A percentile compares a stretch with the other conserved stretches of the same genome.
These are phyloP conservation scores for Sanghuangporus sanghuang DNA, from an alignment of 1,284 basidiomycete species.

Conservation along the genomic window DNA sequence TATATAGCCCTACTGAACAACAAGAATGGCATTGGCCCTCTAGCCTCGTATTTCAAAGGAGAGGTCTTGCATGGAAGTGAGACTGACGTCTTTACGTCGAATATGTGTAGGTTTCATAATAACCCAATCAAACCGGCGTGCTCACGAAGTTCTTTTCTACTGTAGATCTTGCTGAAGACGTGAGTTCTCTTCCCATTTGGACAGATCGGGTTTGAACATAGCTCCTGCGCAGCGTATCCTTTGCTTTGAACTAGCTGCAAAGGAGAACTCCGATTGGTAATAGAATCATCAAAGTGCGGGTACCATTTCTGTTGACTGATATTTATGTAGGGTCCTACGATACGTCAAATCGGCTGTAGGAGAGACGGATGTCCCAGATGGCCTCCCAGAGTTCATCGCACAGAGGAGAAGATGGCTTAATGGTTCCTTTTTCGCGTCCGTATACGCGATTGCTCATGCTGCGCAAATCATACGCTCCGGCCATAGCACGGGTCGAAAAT, in stretches of 20 bases:
- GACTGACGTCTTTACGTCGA: constrained; percentile 93
- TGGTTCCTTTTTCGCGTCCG: constrained; percentile 93
- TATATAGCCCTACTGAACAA: constrained; percentile 92
- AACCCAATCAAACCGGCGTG: constrained; percentile 7
- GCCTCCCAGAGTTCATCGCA: constrained; percentile 90
- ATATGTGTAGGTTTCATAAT: constrained; percentile 64
- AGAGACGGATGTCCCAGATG: constrained; percentile 96
- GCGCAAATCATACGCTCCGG: constrained; percentile 83
- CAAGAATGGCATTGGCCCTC: constrained; percentile 77
- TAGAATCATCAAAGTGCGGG: constrained; percentile 1
- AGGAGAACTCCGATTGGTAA: constrained; percentile 81
- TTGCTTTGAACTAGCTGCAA: constrained; percentile 96
- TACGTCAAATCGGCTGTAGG: constrained; percentile 95
- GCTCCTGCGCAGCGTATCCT: constrained; percentile 70
- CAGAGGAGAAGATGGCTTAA: constrained; percentile 91
- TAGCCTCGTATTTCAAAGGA: constrained; percentile 96
- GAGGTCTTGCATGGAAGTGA: constrained; percentile 88
- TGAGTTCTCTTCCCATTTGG: constrained; percentile 31
- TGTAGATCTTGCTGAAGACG: constrained; percentile 80
- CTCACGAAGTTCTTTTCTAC: background rate
- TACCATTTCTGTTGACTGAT: background rate
- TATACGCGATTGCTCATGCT: constrained; percentile 79
- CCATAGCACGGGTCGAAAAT: constrained; percentile 77
- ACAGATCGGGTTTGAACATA: background rate
- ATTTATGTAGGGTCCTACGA: constrained; percentile 70